Base-by-base conservation (phyloP, 139 green algal genomes). In the Chlamydomonas eustigma region DNA sequence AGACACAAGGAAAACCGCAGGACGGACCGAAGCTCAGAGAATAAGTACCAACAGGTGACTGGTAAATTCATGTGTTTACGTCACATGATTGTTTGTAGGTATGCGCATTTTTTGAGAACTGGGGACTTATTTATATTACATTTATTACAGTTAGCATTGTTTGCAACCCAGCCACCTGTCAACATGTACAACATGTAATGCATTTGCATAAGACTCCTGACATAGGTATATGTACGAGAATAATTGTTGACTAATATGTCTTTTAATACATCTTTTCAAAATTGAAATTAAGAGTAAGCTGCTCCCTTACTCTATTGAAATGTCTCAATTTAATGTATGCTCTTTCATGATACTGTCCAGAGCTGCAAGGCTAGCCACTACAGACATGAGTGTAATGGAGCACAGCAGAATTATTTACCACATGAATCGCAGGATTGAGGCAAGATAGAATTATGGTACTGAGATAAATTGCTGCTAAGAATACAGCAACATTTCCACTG, bases 401-500 rank as follows among this genome's bases (percentile, higher is more conserved):
- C 77, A 82, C 64, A 33, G 75, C 12, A 78, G 44, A 34, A 37
- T 52, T 30, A 28, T 82, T 4, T 78, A 82, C 63, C 71, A 82
- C 77, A 39, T 78, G 71, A 66, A 82, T 36, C 30, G 77, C 33
- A 71, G 34, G 24, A 69, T 63, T n/a, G 37, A 37, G 24, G 35
- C 37, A 39, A n/a, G 8, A 44, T 37, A 3, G 68, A 4, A n/a
- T n/a, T n/a, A n/a, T n/a, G n/a, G n/a, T n/a, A n/a, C n/a, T n/a
- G n/a, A n/a, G n/a, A n/a, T n/a, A n/a, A n/a, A n/a, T n/a, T n/a
- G n/a, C n/a, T n/a, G n/a, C n/a, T n/a, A n/a, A n/a, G n/a, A n/a
- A n/a, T n/a, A n/a, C n/a, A n/a, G n/a, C n/a, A n/a, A n/a, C n/a
- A 30, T 28, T 4, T 73, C n/a, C 31, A 25, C 25, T 44, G 65